Evolutionary conservation across 768 basidiomycete species (phyloP), one percentile per base, ranked within the genome.

Genomic region (Grammothele lineata): DNA sequence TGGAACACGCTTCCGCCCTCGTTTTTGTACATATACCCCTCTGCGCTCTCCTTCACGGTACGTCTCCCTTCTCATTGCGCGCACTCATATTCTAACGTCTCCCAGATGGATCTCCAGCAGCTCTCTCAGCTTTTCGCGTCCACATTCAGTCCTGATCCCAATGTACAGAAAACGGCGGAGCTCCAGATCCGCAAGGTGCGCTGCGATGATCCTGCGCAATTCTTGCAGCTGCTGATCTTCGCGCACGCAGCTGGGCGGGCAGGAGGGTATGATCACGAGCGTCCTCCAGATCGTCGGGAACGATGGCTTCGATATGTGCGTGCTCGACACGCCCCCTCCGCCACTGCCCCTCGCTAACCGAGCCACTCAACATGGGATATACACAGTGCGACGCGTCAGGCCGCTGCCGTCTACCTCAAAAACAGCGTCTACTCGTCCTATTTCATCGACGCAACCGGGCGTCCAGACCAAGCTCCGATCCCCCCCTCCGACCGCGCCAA

Each of bases 371-470:
- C 18, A 7, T 36, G 7, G 6, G 8, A 7, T 19, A 8, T 17
- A 19, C 18, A n/a, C 63, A 91, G 87, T 47, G 75, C 87, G 21
- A 89, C 85, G 45, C 87, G 90, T 33, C 89, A 92, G 58, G 85
- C 92, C 0, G 84, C 86, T 55, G 76, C 85, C 12, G 87, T 95
- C 18, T 95, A 85, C 78, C 74, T 94, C 58, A 95, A 95, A 69
- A 95, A 95, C 65, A 85, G 92, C 58, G 80, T 94, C 50, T 76
- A 78, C 46, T 72, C 74, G 5, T 75, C 75, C 17, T 94, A 92
- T 62, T 63, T 73, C 51, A 57, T 80, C 57, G 78, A 82, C 48
- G 55, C 66, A 38, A 52, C 61, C 26, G 63, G 74, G 42, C 77
- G 81, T 24, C 72, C 83, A 0, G 86, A 91, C 60, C 77, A 78